A percentile compares a stretch with the other conserved stretches of the same genome.
Evolutionary conservation across 768 basidiomycete genomes (phyloP).

Genomic region (Boletus tomentosulus): DNA sequence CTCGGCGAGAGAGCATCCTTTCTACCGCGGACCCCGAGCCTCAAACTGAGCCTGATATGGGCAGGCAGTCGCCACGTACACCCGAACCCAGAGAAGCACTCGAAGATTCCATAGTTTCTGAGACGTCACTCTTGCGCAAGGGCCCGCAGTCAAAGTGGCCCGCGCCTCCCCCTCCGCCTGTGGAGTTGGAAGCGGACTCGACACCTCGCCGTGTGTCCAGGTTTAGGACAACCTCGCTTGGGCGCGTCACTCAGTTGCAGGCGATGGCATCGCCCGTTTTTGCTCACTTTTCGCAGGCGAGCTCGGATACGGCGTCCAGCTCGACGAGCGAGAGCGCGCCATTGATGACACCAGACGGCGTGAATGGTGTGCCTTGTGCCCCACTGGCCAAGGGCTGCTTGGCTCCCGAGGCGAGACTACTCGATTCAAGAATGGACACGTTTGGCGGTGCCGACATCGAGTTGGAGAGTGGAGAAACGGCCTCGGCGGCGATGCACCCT

Average conservation of each 20-base stretch:
- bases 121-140: conserved; percentile 17
- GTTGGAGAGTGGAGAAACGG: too few species aligned
- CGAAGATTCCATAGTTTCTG: conserved; percentile 13
- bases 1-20: conserved; percentile 11
- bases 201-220: conserved; percentile 26
- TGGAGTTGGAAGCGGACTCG: conserved; percentile 21
- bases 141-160: conserved; percentile 26
- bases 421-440: conserved; percentile 34
- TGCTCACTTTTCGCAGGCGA: conserved; percentile 38
- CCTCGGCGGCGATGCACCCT: conserved; percentile 11
- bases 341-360: conserved; percentile 17
- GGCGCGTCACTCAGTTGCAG: conserved; percentile 24
- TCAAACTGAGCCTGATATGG: neutral
- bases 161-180: conserved; percentile 28
- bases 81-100: conserved; percentile 11
- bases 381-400: conserved; percentile 7
- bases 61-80: conserved; percentile 1
- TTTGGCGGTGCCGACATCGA: conserved; percentile 33
- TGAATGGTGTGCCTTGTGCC: conserved; percentile 1
- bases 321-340: conserved; percentile 26
- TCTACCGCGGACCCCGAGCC: conserved; percentile 10
- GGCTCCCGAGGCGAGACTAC: conserved; percentile 23
- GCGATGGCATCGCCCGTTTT: conserved; percentile 44
- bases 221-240: conserved; percentile 28
- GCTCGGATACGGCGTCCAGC: conserved; percentile 34